Conservation (phyloP, 2,329 filamentous ascomycete genomes). For the Fonsecaea multimorphosa region DNA sequence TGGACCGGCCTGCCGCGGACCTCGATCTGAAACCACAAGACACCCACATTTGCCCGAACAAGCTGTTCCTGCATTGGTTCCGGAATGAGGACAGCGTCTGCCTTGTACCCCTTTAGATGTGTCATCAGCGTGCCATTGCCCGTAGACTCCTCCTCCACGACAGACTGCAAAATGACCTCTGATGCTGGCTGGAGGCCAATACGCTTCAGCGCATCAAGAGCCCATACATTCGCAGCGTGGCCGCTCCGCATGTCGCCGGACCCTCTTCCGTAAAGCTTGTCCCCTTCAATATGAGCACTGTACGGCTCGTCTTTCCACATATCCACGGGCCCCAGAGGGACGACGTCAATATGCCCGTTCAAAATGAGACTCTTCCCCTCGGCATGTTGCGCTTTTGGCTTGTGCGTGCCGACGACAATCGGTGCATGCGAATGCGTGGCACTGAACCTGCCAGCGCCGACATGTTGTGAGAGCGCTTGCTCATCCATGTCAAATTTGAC, state of each 20-base stretch:
- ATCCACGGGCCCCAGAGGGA: slow-evolving; percentile 32
- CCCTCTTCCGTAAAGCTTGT: slow-evolving; percentile 32
- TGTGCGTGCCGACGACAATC: slow-evolving; percentile 34
- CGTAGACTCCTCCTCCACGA: slow-evolving; percentile 35
- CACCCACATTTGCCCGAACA: slow-evolving; percentile 34
- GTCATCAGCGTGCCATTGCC: slow-evolving; percentile 37
- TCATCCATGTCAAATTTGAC: slow-evolving; percentile 35
- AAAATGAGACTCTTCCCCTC: slow-evolving; percentile 34
- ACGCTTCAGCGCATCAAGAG: slow-evolving; percentile 27
- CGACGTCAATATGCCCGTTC: slow-evolving; percentile 35
- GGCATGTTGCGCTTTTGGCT: slow-evolving; percentile 24
- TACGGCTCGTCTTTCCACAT: slow-evolving; percentile 35
- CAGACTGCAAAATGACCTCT: slow-evolving; percentile 34
- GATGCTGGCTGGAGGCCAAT: slow-evolving; percentile 32
- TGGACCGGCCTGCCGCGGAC: slow-evolving; percentile 33
- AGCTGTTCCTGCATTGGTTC: slow-evolving; percentile 34
- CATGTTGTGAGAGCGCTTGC: slow-evolving; percentile 24
- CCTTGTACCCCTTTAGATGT: slow-evolving; percentile 36
- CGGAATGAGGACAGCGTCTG: slow-evolving; percentile 34
- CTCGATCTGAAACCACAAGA: slow-evolving; percentile 36
- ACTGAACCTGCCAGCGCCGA: slow-evolving; percentile 33
- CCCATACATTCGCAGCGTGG: slow-evolving; percentile 26
- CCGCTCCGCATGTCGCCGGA: slow-evolving; percentile 33
- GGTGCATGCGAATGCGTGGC: slow-evolving; percentile 30
- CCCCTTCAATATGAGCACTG: slow-evolving; percentile 31